Percentiles rank a stretch among this genome's conserved stretches.
Evolutionary conservation across 257 asterid species (phyloP).

Genomic region (Rhazya stricta): DNA sequence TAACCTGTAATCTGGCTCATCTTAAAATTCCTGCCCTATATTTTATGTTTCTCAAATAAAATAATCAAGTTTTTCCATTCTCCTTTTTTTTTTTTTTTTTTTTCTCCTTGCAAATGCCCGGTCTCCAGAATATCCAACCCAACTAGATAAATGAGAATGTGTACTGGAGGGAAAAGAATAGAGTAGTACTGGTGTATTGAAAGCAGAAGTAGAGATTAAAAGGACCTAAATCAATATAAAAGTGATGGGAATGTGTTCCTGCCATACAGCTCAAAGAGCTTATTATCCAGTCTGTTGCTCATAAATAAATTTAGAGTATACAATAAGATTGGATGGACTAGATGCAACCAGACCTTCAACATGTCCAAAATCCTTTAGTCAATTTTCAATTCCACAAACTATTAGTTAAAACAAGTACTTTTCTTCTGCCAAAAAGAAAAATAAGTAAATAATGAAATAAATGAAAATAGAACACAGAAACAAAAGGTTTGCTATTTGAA

Average conservation of each 20-base stretch:
- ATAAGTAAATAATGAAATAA: not conserved
- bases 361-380: not conserved
- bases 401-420: not conserved
- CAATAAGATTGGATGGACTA: not conserved
- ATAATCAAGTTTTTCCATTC: not conserved
- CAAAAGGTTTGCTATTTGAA: not conserved
- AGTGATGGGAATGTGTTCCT: not conserved
- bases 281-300: not conserved
- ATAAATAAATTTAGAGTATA: not conserved
- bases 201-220: not conserved
- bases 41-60: not conserved
- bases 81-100: too few relatives aligned
- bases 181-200: not conserved
- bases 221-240: not conserved
- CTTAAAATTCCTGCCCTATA: too few relatives aligned
- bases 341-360: not conserved
- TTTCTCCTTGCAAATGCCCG: not conserved
- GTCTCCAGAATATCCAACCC: not conserved
- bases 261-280: not conserved
- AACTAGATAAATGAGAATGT: not conserved
- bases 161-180: not conserved
- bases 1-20: not conserved
- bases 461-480: not conserved
- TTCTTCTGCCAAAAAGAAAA: not conserved
- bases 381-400: slow-evolving; percentile 1